These are phyloP conservation scores for Acanthamoeba healyi DNA, from an alignment of 208 protist genomes.

Conservation along the genomic window DNA sequence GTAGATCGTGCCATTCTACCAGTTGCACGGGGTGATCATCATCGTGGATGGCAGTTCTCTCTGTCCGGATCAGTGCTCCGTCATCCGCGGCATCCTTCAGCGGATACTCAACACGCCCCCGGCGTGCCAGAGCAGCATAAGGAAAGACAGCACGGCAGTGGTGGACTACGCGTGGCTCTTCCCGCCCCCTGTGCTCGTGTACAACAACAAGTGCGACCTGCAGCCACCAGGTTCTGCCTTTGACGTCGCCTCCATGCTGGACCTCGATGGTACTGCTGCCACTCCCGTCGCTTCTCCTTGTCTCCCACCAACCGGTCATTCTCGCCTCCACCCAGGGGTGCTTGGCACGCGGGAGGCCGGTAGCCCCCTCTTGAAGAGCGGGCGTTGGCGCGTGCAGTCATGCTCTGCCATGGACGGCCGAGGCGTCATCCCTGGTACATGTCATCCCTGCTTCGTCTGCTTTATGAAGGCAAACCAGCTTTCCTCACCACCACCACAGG, in stretches of 20 bases:
- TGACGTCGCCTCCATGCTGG: conserved; percentile 37
- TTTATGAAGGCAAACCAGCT: not conserved
- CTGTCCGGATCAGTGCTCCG: not conserved
- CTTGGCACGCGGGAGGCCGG: not conserved
- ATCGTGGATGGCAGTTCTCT: conserved; percentile 52
- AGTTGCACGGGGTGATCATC: conserved; percentile 64
- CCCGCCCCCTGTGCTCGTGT: conserved; percentile 59
- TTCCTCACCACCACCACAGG: not conserved
- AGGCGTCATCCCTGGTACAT: conserved; percentile 55
- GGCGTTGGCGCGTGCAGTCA: conserved; percentile 37
- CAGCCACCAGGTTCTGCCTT: not conserved
- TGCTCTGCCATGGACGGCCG: conserved; percentile 66
- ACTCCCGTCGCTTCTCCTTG: not conserved
- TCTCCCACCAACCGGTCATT: not conserved
- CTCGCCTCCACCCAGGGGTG: not conserved
- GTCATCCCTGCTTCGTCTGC: no score
- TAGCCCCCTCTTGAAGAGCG: not conserved
- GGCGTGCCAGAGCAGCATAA: not conserved
- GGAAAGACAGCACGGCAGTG: conserved; percentile 51
- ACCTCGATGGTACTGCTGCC: not conserved
- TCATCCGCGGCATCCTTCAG: conserved; percentile 42
- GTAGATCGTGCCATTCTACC: conserved; percentile 71
- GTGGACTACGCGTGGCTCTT: conserved; percentile 41
- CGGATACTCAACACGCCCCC: conserved; percentile 56
- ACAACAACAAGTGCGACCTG: conserved; percentile 60